phyloP scores from a whole-genome alignment of 1,284 basidiomycete genomes.

The Trametes pubescens region DNA sequence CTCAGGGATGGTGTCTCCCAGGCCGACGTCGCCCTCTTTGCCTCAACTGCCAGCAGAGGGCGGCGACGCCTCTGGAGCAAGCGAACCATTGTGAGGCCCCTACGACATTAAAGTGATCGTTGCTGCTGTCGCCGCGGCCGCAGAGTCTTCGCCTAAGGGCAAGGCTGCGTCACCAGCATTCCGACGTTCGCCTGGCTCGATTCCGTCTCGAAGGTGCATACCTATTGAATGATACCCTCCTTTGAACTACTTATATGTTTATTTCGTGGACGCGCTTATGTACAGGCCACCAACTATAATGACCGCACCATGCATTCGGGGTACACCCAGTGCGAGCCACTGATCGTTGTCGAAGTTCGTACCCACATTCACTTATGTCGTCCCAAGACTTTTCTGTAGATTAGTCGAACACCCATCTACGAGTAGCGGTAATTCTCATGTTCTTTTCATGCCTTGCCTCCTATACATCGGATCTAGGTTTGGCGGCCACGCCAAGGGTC shows the following conservation, averaged over 20 bases:
- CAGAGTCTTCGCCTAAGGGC: too few relatives aligned
- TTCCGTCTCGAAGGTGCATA: too few relatives aligned
- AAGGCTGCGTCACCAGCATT: too few relatives aligned
- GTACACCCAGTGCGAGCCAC: too few relatives aligned
- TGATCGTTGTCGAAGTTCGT: background rate
- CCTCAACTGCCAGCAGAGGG: conserved; percentile 1
- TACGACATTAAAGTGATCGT: too few relatives aligned
- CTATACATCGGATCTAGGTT: too few relatives aligned
- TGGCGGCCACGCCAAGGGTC: too few relatives aligned
- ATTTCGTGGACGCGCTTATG: background rate
- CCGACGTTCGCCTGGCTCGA: too few relatives aligned
- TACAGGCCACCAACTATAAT: background rate
- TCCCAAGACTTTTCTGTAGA: conserved; percentile 18
- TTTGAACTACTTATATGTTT: conserved; percentile 8
- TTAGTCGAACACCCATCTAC: conserved; percentile 17
- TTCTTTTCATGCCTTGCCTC: conserved; percentile 10
- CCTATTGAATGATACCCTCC: conserved; percentile 23
- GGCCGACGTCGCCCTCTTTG: background rate
- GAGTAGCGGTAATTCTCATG: conserved; percentile 18
- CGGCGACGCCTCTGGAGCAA: conserved; percentile 2
- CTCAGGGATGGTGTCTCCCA: conserved; percentile 25
- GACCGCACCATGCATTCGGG: too few relatives aligned
- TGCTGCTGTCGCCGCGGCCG: too few relatives aligned
- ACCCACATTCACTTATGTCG: conserved; percentile 8
- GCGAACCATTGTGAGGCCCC: background rate